Evolutionary conservation across 2,329 filamentous ascomycete genomes (phyloP).

Genomic region (Diplodia mutila): DNA sequence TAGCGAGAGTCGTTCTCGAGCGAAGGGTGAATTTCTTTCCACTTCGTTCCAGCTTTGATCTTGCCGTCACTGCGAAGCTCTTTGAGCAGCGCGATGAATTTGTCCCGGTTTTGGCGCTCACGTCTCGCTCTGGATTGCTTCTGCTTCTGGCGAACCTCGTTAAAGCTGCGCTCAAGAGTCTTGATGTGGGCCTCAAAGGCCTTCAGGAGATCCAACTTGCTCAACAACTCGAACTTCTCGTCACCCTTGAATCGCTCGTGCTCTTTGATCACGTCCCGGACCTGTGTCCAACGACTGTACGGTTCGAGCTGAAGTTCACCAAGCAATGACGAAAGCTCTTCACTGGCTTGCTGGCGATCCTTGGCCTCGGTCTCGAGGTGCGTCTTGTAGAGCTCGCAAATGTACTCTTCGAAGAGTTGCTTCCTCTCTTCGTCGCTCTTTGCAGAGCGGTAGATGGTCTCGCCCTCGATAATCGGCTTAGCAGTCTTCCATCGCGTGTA

Average conservation of each 20-base stretch:
- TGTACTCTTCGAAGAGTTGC: slow-evolving; percentile 92
- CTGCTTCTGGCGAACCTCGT: slow-evolving; percentile 85
- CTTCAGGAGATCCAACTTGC: slow-evolving; percentile 85
- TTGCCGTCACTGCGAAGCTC: slow-evolving; percentile 76
- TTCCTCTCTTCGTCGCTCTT: slow-evolving; percentile 85
- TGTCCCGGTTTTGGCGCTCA: slow-evolving; percentile 85
- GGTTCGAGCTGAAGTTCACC: slow-evolving; percentile 83
- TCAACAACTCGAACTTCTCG: slow-evolving; percentile 82
- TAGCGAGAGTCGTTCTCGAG: slow-evolving; percentile 84
- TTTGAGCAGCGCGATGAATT: slow-evolving; percentile 72
- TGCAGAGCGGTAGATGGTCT: slow-evolving; percentile 93
- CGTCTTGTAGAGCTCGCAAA: slow-evolving; percentile 78
- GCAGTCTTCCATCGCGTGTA: slow-evolving; percentile 98
- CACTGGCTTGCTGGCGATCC: slow-evolving; percentile 78
- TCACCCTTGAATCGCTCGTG: slow-evolving; percentile 78
- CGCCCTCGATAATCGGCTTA: slow-evolving; percentile 88
- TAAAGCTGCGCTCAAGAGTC: slow-evolving; percentile 84
- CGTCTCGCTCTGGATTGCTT: slow-evolving; percentile 79
- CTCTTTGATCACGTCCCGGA: slow-evolving; percentile 77
- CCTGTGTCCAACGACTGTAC: slow-evolving; percentile 93
- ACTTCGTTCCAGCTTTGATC: slow-evolving; percentile 89
- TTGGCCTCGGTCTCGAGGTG: slow-evolving; percentile 75
- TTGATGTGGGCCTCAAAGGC: slow-evolving; percentile 97
- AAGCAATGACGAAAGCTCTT: slow-evolving; percentile 77
- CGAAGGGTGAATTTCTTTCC: slow-evolving; percentile 76